Evolutionary conservation across 2,329 filamentous ascomycete species (phyloP).

Genomic region (Aspergillus floridensis): DNA sequence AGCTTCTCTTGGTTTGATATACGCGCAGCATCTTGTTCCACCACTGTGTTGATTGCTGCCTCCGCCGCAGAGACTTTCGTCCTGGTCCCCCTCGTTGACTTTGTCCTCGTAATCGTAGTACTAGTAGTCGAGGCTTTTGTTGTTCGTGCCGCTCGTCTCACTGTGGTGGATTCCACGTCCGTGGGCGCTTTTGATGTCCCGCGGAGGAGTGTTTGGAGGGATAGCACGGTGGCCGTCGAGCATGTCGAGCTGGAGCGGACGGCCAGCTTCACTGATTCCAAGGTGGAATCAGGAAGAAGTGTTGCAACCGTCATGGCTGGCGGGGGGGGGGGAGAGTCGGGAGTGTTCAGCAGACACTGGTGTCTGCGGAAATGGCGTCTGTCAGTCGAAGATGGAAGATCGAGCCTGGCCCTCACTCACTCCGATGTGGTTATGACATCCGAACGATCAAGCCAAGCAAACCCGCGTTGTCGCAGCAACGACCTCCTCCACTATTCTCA

Average conservation of each 20-base stretch:
- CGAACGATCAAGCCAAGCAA: constrained; percentile 10
- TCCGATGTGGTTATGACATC: constrained; percentile 10
- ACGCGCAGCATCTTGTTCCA: constrained; percentile 25
- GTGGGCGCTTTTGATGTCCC: constrained; percentile 20
- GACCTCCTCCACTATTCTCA: constrained; percentile 15
- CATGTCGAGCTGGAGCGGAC: constrained; percentile 55
- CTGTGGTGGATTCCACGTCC: constrained; percentile 21
- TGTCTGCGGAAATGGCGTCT: background rate
- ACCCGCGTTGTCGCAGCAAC: constrained; percentile 33
- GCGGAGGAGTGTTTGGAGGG: constrained; percentile 41
- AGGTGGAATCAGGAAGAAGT: constrained; percentile 29
- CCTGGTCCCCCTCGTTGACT: constrained; percentile 26
- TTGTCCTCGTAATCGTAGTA: constrained; percentile 23
- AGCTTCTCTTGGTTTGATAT: constrained; percentile 40
- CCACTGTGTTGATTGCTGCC: constrained; percentile 22
- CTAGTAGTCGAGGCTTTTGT: constrained; percentile 25
- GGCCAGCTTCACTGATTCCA: constrained; percentile 53
- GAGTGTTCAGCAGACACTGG: background rate
- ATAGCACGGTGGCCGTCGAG: constrained; percentile 44
- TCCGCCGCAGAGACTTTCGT: constrained; percentile 26
- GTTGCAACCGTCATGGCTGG: constrained; percentile 33
- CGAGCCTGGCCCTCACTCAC: constrained; percentile 2
- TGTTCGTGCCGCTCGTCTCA: constrained; percentile 23
- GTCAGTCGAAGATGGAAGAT: background rate
- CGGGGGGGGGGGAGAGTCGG: background rate